phyloP scores from a whole-genome alignment of 345 rosid species.

The Rubroshorea leprosula region DNA sequence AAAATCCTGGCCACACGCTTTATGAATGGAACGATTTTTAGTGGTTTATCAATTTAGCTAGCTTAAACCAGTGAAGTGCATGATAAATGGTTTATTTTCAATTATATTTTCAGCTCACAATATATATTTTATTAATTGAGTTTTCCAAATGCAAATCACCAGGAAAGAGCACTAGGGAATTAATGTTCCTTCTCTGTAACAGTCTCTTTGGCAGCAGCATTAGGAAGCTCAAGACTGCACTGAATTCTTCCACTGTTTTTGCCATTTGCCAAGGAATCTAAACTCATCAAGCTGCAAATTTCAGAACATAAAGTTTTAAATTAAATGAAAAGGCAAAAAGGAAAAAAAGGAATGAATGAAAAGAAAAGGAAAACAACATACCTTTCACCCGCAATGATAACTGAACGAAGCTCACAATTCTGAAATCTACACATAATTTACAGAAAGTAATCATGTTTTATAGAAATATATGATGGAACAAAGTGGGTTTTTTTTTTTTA shows the following conservation, averaged over 20 bases:
- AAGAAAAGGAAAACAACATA: constrained; percentile 6
- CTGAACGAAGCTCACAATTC: constrained; percentile 54
- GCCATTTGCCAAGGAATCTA: constrained; percentile 5
- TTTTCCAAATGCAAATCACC: not conserved
- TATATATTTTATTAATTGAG: not conserved
- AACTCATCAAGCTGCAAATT: constrained; percentile 12
- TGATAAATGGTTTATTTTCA: too few species aligned
- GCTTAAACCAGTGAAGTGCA: too few species aligned
- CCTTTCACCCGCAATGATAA: constrained; percentile 30
- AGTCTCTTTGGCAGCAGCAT: not conserved
- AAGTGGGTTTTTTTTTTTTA: too few species aligned
- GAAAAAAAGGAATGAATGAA: too few species aligned
- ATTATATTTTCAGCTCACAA: too few species aligned
- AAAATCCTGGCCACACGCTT: too few species aligned
- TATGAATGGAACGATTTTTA: too few species aligned
- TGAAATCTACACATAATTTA: constrained; percentile 30
- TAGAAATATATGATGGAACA: not conserved
- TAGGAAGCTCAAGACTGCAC: not conserved
- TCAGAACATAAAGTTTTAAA: too few species aligned
- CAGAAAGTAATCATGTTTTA: too few species aligned
- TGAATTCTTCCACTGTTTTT: constrained; percentile 10
- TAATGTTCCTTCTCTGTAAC: constrained; percentile 8
- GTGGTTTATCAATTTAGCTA: too few species aligned
- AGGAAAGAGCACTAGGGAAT: not conserved
- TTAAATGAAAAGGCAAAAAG: not conserved